phyloP scores from a whole-genome alignment of 2,329 filamentous ascomycete species.

The Fusarium oligoseptatum region DNA sequence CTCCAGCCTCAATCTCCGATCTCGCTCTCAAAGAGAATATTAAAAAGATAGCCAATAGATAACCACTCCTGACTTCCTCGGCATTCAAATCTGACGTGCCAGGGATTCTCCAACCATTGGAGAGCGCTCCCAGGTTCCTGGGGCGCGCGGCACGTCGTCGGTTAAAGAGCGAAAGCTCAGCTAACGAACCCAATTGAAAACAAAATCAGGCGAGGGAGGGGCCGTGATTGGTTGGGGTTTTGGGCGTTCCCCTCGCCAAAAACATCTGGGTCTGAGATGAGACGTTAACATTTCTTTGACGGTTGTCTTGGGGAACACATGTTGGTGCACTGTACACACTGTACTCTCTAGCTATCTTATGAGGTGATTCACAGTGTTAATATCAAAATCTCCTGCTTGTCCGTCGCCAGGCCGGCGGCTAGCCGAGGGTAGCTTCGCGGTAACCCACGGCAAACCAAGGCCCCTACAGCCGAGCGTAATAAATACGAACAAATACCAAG shows the following conservation, averaged over 20 bases:
- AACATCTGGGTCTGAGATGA: constrained; percentile 9
- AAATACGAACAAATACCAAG: constrained; percentile 39
- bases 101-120: constrained; percentile 18
- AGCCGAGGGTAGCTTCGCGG: constrained; percentile 47
- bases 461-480: constrained; percentile 45
- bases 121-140: not conserved
- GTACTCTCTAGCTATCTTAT: not conserved
- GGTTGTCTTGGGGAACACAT: constrained; percentile 1
- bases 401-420: constrained; percentile 34
- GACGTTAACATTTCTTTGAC: not conserved
- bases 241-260: constrained; percentile 17
- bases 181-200: constrained; percentile 12
- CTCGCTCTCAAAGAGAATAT: not conserved
- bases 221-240: constrained; percentile 19
- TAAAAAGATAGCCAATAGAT: not conserved
- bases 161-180: constrained; percentile 5
- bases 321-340: not conserved
- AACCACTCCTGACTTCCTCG: not conserved
- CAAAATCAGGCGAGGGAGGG: constrained; percentile 7
- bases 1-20: not conserved
- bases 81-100: not conserved
- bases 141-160: constrained; percentile 14
- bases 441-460: constrained; percentile 43
- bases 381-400: not conserved
- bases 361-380: not conserved